Conservation (phyloP, 208 protist species). For the Crithidia sp. region DNA sequence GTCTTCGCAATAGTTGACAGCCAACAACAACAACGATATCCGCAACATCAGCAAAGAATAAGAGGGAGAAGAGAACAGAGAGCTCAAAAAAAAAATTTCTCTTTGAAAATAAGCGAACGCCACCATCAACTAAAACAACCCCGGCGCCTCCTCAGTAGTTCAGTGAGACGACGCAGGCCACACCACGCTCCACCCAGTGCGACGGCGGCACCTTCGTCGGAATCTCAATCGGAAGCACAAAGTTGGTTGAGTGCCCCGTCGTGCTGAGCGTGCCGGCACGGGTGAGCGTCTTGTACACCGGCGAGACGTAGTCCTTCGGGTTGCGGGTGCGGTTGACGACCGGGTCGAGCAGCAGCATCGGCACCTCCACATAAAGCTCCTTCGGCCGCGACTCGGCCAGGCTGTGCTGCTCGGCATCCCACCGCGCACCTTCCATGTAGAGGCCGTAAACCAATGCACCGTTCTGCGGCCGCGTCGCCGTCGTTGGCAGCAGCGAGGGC, state of each 20-base stretch:
- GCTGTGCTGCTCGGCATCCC: constrained; percentile 74
- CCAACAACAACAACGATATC: not conserved
- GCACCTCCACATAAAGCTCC: constrained; percentile 94
- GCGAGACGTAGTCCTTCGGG: constrained; percentile 92
- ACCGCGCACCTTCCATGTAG: constrained; percentile 96
- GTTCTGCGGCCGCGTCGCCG: constrained; percentile 43
- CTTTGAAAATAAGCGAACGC: no score
- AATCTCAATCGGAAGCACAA: constrained; percentile 96
- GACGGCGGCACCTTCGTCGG: constrained; percentile 81
- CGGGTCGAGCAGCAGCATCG: constrained; percentile 94
- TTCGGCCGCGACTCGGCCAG: constrained; percentile 96
- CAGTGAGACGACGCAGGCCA: constrained; percentile 87
- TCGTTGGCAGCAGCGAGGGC: constrained; percentile 21
- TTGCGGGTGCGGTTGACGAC: constrained; percentile 57
- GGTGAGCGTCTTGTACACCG: constrained; percentile 97
- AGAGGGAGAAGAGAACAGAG: not conserved
- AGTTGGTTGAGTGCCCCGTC: constrained; percentile 99
- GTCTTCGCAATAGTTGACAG: no score
- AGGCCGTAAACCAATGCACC: constrained; percentile 95
- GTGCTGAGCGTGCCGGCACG: constrained; percentile 97
- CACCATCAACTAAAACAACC: no score
- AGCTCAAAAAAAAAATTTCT: not conserved
- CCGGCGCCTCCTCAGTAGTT: constrained; percentile 56
- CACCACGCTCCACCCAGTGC: constrained; percentile 97
- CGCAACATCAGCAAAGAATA: not conserved